Conservation (phyloP, 2,329 filamentous ascomycete species). For the Blastomyces emzantsi region DNA sequence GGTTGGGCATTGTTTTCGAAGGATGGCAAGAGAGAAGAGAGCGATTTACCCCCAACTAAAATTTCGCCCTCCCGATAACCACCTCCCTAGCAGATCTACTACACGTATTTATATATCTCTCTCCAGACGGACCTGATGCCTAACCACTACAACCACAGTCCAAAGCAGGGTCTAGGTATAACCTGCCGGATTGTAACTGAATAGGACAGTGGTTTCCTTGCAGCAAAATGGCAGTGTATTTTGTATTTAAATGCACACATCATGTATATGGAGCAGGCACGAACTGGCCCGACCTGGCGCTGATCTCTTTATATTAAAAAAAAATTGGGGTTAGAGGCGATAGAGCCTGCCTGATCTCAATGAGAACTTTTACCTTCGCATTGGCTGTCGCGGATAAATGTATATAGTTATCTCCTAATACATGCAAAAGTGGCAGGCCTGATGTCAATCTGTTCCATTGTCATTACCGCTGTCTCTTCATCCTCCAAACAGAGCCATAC, state of each 20-base stretch:
- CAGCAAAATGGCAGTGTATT: background rate
- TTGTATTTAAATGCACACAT: background rate
- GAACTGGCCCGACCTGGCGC: background rate
- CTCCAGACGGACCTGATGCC: background rate
- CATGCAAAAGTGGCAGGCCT: background rate
- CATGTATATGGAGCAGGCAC: background rate
- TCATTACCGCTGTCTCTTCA: background rate
- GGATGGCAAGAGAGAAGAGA: background rate
- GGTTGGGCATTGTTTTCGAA: background rate
- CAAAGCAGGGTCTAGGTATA: background rate
- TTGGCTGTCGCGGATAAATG: background rate
- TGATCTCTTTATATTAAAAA: background rate
- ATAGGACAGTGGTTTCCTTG: background rate
- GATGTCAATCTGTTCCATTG: background rate
- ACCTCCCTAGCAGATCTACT: no score
- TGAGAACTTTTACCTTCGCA: background rate
- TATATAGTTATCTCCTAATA: background rate
- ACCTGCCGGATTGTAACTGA: background rate
- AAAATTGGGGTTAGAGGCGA: background rate
- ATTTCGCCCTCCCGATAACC: background rate
- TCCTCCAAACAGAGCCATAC: background rate
- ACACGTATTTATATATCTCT: no score
- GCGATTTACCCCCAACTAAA: background rate
- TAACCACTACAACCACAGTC: background rate
- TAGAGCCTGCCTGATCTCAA: background rate